These are phyloP conservation scores for Lecanoromycetidae sp. DNA, from an alignment of 2,329 filamentous ascomycete genomes.

Conservation along the genomic window DNA sequence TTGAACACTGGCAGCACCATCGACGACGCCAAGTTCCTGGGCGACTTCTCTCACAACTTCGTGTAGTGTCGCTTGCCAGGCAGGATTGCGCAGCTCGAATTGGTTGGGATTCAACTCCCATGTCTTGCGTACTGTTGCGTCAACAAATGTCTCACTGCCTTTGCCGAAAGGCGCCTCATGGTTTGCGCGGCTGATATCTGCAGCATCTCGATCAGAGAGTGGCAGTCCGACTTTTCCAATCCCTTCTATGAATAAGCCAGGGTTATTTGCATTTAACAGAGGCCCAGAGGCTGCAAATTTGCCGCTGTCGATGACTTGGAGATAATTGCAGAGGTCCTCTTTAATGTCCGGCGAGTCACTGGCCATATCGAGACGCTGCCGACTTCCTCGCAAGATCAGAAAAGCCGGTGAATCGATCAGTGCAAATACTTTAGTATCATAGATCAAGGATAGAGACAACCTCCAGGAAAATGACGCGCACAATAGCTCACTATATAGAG, in stretches of 20 bases:
- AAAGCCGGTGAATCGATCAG: neutral
- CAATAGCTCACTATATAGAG: neutral
- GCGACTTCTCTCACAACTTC: conserved; percentile 21
- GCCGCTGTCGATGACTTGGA: neutral
- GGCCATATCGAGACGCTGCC: neutral
- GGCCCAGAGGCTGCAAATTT: conserved; percentile 2
- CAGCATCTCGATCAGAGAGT: conserved; percentile 20
- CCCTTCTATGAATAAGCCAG: conserved; percentile 19
- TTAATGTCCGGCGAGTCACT: neutral
- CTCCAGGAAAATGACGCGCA: neutral
- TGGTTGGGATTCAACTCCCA: conserved; percentile 29
- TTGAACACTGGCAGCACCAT: conserved; percentile 18
- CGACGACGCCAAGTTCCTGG: conserved; percentile 25
- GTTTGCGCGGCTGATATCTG: conserved; percentile 16
- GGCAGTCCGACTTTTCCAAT: conserved; percentile 21
- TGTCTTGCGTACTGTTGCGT: conserved; percentile 6
- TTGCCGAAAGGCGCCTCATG: conserved; percentile 29
- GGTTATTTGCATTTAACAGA: conserved; percentile 14
- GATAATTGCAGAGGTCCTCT: neutral
- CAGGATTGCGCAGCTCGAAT: conserved; percentile 29
- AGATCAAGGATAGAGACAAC: neutral
- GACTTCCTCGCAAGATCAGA: neutral
- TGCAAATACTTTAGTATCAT: neutral
- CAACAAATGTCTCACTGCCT: conserved; percentile 20
- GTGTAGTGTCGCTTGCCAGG: conserved; percentile 25